Conservation (phyloP, 2,329 filamentous ascomycete species). For the Huntiella savannae region DNA sequence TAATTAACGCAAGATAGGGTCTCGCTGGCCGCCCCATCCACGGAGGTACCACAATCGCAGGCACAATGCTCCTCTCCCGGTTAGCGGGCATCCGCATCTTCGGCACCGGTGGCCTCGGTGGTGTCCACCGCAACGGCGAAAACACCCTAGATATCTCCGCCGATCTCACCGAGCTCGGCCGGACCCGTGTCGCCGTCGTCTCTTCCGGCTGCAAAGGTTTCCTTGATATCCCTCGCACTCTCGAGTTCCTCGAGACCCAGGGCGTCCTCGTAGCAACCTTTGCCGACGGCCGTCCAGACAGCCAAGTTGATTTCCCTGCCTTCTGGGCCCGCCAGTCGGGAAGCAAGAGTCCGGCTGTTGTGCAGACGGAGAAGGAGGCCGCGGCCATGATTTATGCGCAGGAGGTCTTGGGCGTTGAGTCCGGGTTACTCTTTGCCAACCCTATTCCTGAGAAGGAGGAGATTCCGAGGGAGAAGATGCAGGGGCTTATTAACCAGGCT, state of each 20-base stretch:
- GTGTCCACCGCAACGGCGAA: conserved; percentile 80
- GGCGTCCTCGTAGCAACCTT: conserved; percentile 78
- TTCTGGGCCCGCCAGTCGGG: conserved; percentile 88
- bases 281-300: conserved; percentile 52
- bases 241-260: conserved; percentile 57
- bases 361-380: conserved; percentile 61
- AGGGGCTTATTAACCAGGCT: conserved; percentile 47
- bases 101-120: conserved; percentile 83
- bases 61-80: conserved; percentile 77
- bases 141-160: conserved; percentile 83
- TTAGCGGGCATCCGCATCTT: conserved; percentile 82
- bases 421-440: conserved; percentile 75
- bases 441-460: conserved; percentile 55
- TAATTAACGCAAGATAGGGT: conserved; percentile 25
- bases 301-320: conserved; percentile 63
- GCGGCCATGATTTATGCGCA: conserved; percentile 78
- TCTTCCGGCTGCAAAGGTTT: conserved; percentile 92
- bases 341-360: conserved; percentile 53
- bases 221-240: conserved; percentile 71
- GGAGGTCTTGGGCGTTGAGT: conserved; percentile 49
- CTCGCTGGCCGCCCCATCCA: conserved; percentile 49
- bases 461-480: conserved; percentile 54
- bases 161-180: conserved; percentile 81
- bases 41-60: conserved; percentile 83
- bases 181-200: conserved; percentile 74